These are phyloP conservation scores for Arthrobotrys sphaeroides DNA, from an alignment of 2,329 filamentous ascomycete genomes.

Conservation along the genomic window DNA sequence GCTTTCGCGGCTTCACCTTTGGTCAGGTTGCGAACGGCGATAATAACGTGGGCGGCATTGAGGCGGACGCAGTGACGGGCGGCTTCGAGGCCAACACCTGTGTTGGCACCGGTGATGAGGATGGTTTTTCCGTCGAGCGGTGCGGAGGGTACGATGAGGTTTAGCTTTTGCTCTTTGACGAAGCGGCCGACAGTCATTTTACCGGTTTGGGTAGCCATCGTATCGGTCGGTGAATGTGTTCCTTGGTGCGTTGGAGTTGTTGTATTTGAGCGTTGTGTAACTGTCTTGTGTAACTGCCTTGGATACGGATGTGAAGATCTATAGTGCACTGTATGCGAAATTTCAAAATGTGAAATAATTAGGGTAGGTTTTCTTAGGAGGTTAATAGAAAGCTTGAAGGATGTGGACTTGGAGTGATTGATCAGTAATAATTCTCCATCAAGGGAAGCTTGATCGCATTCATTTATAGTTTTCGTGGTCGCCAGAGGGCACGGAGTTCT, in stretches of 20 bases:
- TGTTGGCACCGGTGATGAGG: slow-evolving; percentile 64
- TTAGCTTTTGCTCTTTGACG: slow-evolving; percentile 24
- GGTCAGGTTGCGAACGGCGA: slow-evolving; percentile 62
- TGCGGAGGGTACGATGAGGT: slow-evolving; percentile 11
- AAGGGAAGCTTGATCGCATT: slow-evolving; percentile 1
- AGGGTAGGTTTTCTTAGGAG: too few relatives aligned
- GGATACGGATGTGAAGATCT: neutral
- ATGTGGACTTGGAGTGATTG: neutral
- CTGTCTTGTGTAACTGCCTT: neutral
- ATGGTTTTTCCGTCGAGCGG: slow-evolving; percentile 56
- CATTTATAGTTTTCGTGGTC: slow-evolving; percentile 5
- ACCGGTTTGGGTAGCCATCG: slow-evolving; percentile 39
- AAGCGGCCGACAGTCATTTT: slow-evolving; percentile 30
- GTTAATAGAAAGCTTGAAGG: neutral
- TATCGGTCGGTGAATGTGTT: neutral
- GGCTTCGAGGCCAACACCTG: slow-evolving; percentile 63
- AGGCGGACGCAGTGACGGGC: slow-evolving; percentile 61
- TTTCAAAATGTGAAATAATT: too few relatives aligned
- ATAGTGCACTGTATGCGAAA: too few relatives aligned
- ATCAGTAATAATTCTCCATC: neutral
- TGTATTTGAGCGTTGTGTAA: slow-evolving; percentile 9
- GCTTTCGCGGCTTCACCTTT: slow-evolving; percentile 63
- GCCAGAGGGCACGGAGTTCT: neutral
- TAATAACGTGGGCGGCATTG: slow-evolving; percentile 61
- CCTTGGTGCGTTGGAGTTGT: slow-evolving; percentile 8